These are phyloP conservation scores for Stygiomarasmius scandens DNA, from an alignment of 1,284 basidiomycete species.

Conservation along the genomic window DNA sequence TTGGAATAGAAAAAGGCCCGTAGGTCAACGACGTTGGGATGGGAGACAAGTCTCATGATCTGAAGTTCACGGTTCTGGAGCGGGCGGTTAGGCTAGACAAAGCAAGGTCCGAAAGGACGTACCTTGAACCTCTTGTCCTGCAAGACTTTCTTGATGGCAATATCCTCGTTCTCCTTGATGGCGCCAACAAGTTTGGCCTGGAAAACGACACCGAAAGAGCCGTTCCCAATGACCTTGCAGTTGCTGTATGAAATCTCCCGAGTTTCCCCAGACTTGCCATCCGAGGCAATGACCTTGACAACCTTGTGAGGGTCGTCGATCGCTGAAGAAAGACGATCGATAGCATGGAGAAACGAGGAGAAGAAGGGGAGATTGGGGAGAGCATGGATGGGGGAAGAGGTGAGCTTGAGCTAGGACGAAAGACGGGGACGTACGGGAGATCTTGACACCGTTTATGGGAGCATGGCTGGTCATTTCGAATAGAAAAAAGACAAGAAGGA, in stretches of 20 bases:
- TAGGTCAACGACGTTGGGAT: constrained; percentile 98
- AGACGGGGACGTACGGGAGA: constrained; percentile 71
- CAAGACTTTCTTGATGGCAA: constrained; percentile 99
- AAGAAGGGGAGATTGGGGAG: constrained; percentile 11
- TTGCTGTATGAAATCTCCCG: constrained; percentile 93
- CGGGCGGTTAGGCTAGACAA: constrained; percentile 10
- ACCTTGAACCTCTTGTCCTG: constrained; percentile 99
- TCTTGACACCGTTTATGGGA: constrained; percentile 90
- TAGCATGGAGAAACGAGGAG: constrained; percentile 14
- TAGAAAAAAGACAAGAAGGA: constrained; percentile 14
- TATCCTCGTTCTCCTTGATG: constrained; percentile 75
- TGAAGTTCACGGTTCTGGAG: constrained; percentile 96
- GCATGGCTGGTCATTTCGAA: constrained; percentile 68
- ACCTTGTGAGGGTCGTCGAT: constrained; percentile 95
- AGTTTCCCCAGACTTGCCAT: constrained; percentile 91
- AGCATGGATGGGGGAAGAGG: constrained; percentile 27
- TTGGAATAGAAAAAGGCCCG: constrained; percentile 99
- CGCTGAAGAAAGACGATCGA: constrained; percentile 45
- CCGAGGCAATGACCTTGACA: constrained; percentile 92
- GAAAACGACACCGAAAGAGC: constrained; percentile 98
- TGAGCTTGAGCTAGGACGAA: constrained; percentile 16
- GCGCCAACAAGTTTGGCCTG: constrained; percentile 76
- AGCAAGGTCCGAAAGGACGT: constrained; percentile 31
- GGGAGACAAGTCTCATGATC: constrained; percentile 97
- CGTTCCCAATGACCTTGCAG: constrained; percentile 98